These are phyloP conservation scores for Aureobasidium sp. DNA, from an alignment of 2,329 filamentous ascomycete species.

Conservation along the genomic window DNA sequence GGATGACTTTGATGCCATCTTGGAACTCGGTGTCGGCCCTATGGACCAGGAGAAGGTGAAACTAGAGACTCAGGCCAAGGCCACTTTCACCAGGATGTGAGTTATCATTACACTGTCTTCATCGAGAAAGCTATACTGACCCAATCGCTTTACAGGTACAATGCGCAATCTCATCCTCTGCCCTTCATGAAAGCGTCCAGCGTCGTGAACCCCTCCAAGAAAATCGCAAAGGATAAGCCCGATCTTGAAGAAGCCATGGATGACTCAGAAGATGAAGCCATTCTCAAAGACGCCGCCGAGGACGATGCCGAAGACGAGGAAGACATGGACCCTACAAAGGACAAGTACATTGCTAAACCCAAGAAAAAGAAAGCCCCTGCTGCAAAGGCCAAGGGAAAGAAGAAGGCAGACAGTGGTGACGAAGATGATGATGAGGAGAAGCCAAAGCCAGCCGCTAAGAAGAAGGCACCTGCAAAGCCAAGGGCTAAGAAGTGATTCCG, in stretches of 20 bases:
- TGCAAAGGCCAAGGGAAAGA: slow-evolving; percentile 43
- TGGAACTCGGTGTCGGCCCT: slow-evolving; percentile 81
- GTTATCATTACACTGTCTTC: slow-evolving; percentile 25
- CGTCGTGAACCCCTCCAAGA: slow-evolving; percentile 64
- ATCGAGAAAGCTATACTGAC: slow-evolving; percentile 16
- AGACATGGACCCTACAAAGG: slow-evolving; percentile 78
- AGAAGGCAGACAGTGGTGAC: slow-evolving; percentile 29
- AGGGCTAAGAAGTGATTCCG: slow-evolving; percentile 40
- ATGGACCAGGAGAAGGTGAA: slow-evolving; percentile 69
- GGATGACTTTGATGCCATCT: slow-evolving; percentile 88
- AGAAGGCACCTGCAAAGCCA: slow-evolving; percentile 35
- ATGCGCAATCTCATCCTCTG: slow-evolving; percentile 74
- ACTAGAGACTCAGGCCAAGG: slow-evolving; percentile 78
- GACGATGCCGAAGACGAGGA: slow-evolving; percentile 62
- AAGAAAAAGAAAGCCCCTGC: slow-evolving; percentile 58
- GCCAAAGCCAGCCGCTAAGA: slow-evolving; percentile 49
- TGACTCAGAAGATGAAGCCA: slow-evolving; percentile 59
- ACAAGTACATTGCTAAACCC: slow-evolving; percentile 91
- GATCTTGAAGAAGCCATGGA: slow-evolving; percentile 96
- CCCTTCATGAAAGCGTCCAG: slow-evolving; percentile 93
- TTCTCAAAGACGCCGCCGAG: slow-evolving; percentile 37
- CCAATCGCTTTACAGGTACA: slow-evolving; percentile 56
- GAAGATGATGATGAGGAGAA: slow-evolving; percentile 36
- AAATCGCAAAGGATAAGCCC: slow-evolving; percentile 66
- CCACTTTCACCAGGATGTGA: slow-evolving; percentile 81